Base-by-base conservation (phyloP, 768 basidiomycete genomes). In the Tubosaeta sp. region DNA sequence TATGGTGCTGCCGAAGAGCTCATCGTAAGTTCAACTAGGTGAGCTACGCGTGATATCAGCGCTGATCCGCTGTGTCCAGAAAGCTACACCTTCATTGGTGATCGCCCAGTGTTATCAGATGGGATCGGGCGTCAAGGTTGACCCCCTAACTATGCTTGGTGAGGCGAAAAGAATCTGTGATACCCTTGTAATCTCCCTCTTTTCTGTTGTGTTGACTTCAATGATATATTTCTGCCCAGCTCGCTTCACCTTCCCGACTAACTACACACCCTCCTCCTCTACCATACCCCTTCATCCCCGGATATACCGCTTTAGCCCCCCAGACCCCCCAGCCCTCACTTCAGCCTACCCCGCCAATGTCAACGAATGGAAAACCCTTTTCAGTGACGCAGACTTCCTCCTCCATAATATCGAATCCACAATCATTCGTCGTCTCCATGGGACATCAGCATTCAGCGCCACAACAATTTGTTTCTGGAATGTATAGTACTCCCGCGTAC, bases 1-100 rank as follows among this genome's bases (percentile, higher is more conserved):
- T 91, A 91, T 70, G 84, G 82, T 26, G 88, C 88, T 6, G 88
- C 88, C 16, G 88, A 90, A 67, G 88, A 91, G 67, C 79, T 91
- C 43, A 78, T 91, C 53, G 88, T 91, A 68, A 68, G 86, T 80
- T 56, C 33, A 27, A 37, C 52, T 34, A 49, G 42, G 54, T 51
- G 52, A 46, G 57, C 48, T 33, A 42, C 9, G 50, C 33, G 34
- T 27, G 9, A 10, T 31, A 38, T 55, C 26, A 50, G 25, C 45
- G 38, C 60, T 65, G 26, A 58, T 41, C 4, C 22, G 8, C 41
- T 50, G 53, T 33, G 43, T 50, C n/a, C 61, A 78, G 75, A 78
- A 78, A 72, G 75, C 70, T 10, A 74, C 89, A 0, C 78, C 85
- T 38, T 81, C 87, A 7, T 65, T 86, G 52, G 88, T 91, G 17